Conservation (phyloP, 768 basidiomycete species). For the Rhizopogon roseolus region DNA sequence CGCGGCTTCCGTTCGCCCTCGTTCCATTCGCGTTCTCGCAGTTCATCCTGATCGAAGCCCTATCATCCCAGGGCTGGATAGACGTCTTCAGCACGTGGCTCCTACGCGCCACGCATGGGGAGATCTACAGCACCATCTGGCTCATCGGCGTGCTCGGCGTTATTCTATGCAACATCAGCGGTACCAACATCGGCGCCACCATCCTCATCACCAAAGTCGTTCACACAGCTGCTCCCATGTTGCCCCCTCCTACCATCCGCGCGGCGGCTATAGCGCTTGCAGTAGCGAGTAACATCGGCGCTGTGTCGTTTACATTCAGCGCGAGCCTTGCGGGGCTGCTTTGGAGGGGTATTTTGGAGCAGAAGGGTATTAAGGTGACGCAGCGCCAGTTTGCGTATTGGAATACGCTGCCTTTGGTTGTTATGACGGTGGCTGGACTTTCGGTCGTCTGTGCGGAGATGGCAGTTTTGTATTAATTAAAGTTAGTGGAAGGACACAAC, state of each 20-base stretch:
- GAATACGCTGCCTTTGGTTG: conserved; percentile 62
- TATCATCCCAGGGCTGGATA: conserved; percentile 85
- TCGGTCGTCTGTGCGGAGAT: conserved; percentile 76
- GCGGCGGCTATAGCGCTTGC: conserved; percentile 74
- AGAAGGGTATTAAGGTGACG: conserved; percentile 64
- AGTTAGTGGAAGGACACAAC: no score
- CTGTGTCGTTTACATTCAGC: conserved; percentile 84
- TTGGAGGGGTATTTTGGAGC: conserved; percentile 70
- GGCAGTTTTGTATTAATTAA: conserved; percentile 39
- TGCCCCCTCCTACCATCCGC: conserved; percentile 32
- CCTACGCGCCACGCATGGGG: conserved; percentile 33
- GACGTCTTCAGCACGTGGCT: conserved; percentile 74
- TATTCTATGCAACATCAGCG: conserved; percentile 74
- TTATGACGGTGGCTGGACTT: conserved; percentile 63
- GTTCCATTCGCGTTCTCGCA: conserved; percentile 92
- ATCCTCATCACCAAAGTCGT: conserved; percentile 84
- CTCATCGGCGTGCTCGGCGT: conserved; percentile 69
- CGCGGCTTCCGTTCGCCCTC: conserved; percentile 73
- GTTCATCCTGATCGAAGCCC: conserved; percentile 88
- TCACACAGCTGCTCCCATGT: conserved; percentile 36
- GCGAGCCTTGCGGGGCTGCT: conserved; percentile 86
- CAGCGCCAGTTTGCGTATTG: conserved; percentile 65
- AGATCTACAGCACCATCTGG: conserved; percentile 53
- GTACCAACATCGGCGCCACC: conserved; percentile 89
- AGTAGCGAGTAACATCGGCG: conserved; percentile 85